Evolutionary conservation across 1,284 basidiomycete species (phyloP).

Genomic region (Marasmius fiardii): DNA sequence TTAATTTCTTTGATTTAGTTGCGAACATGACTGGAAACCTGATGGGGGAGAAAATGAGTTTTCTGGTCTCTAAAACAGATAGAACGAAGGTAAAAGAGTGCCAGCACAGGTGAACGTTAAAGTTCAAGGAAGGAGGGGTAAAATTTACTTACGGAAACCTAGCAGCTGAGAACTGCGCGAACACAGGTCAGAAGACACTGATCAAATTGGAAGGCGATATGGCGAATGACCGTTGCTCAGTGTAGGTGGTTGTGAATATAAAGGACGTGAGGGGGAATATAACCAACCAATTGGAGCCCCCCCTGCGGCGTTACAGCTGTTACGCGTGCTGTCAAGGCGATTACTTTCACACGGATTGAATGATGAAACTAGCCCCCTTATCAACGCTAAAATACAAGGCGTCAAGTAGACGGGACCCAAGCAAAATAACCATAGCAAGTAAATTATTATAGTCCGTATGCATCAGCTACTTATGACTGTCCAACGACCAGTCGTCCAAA

Average conservation of each 20-base stretch:
- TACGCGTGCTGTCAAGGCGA: not conserved
- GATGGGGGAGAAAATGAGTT: not conserved
- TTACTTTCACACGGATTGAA: not conserved
- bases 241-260: not conserved
- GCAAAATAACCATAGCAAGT: not conserved
- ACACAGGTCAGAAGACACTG: slow-evolving; percentile 1
- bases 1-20: slow-evolving; percentile 38
- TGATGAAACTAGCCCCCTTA: too few species aligned
- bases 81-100: not conserved
- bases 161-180: slow-evolving; percentile 4
- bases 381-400: too few species aligned
- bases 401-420: too few species aligned
- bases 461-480: slow-evolving; percentile 12
- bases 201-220: not conserved
- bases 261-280: too few species aligned
- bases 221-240: not conserved
- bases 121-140: not conserved
- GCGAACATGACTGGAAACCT: slow-evolving; percentile 9
- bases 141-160: not conserved
- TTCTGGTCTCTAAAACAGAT: not conserved
- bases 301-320: too few species aligned
- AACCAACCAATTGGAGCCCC: too few species aligned
- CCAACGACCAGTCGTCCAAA: slow-evolving; percentile 14
- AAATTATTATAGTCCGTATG: not conserved
- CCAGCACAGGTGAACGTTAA: slow-evolving; percentile 2